phyloP scores from a whole-genome alignment of 2,329 filamentous ascomycete genomes.

The Ceratocystis variospora region DNA sequence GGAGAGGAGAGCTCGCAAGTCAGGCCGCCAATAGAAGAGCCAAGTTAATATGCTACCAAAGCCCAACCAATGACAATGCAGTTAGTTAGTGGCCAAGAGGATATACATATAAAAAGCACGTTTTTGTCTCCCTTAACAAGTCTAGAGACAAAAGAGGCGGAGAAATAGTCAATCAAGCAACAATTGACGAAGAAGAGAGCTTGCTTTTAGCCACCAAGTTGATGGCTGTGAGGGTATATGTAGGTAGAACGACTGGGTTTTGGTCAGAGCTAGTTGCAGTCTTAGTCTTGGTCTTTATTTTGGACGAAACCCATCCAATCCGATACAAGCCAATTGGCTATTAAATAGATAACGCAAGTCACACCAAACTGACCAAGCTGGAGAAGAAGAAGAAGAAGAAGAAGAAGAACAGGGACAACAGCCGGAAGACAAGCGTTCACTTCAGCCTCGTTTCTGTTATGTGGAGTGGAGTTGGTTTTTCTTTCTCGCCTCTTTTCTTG shows the following conservation, averaged over 20 bases:
- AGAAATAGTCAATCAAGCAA: background rate
- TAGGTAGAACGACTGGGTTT: too few species aligned
- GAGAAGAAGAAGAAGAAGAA: background rate
- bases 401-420: too few species aligned
- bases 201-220: background rate
- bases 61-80: background rate
- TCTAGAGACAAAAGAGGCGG: background rate
- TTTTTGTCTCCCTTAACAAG: background rate
- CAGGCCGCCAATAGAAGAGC: conserved; percentile 3
- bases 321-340: background rate
- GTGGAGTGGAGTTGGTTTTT: too few species aligned
- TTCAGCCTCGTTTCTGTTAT: too few species aligned
- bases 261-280: background rate
- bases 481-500: too few species aligned
- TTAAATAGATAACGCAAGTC: background rate
- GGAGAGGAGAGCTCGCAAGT: background rate
- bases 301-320: background rate
- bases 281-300: background rate
- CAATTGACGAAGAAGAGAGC: background rate
- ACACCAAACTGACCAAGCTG: background rate
- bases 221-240: too few species aligned
- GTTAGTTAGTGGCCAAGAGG: background rate
- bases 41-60: background rate
- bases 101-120: background rate
- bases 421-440: too few species aligned